phyloP scores from a whole-genome alignment of 169 alveolate species.

The Cryptosporidium meleagridis region DNA sequence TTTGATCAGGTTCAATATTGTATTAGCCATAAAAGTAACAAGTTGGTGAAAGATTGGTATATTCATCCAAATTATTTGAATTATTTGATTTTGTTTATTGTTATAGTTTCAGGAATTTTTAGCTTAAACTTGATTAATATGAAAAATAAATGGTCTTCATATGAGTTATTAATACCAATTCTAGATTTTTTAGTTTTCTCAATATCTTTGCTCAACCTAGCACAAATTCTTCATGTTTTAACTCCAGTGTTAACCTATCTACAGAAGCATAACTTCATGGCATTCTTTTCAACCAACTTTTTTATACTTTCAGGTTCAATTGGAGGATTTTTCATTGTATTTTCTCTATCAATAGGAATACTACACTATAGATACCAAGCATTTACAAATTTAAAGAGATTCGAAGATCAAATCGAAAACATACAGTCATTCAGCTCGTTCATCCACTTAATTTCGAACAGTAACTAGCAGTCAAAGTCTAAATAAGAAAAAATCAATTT shows the following conservation, averaged over 20 bases:
- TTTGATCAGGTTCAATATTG: conserved; percentile 53
- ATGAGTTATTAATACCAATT: conserved; percentile 26
- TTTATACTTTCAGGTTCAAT: conserved; percentile 8
- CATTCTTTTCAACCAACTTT: conserved; percentile 43
- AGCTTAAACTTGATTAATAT: conserved; percentile 13
- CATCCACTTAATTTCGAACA: conserved; percentile 20
- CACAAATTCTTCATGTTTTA: conserved; percentile 11
- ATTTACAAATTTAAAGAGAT: conserved; percentile 1
- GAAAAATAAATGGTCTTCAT: conserved; percentile 45
- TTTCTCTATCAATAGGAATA: conserved; percentile 25
- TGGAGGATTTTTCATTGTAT: conserved; percentile 34
- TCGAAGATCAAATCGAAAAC: conserved; percentile 42
- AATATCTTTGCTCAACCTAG: conserved; percentile 9
- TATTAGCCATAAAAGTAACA: background rate
- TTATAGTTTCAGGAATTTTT: conserved; percentile 1
- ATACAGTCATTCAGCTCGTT: conserved; percentile 25
- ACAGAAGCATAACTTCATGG: background rate
- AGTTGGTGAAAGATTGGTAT: conserved; percentile 19
- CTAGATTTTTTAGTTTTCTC: conserved; percentile 33
- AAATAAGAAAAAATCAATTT: background rate
- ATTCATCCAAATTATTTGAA: conserved; percentile 37
- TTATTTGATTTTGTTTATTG: conserved; percentile 7
- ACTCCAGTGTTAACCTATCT: conserved; percentile 21
- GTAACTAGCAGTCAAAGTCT: background rate
- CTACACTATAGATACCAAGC: conserved; percentile 52